These are phyloP conservation scores for Lagerstroemia speciosa DNA, from an alignment of 345 rosid genomes.

Conservation along the genomic window DNA sequence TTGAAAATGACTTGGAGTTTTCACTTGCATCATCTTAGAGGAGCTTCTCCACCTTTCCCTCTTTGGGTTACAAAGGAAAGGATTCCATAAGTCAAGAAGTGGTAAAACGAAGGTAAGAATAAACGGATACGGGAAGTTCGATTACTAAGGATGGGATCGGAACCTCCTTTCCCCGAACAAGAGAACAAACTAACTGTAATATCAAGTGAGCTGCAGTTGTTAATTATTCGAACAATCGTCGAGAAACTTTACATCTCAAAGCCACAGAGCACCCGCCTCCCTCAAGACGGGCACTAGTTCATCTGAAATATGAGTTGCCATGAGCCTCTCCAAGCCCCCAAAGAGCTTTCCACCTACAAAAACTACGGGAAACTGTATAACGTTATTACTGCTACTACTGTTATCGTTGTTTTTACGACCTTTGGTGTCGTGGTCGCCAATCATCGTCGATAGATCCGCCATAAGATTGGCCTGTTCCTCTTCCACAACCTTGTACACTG, in stretches of 20 bases:
- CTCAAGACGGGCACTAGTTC: constrained; percentile 79
- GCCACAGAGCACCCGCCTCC: constrained; percentile 76
- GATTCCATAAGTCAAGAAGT: too few species aligned
- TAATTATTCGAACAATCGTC: not conserved
- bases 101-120: too few species aligned
- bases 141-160: too few species aligned
- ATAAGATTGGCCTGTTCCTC: constrained; percentile 34
- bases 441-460: constrained; percentile 23
- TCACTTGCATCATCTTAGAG: too few species aligned
- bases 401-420: not conserved
- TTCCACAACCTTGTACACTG: constrained; percentile 51
- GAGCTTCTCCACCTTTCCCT: too few species aligned
- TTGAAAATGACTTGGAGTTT: too few species aligned
- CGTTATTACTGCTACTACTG: not conserved
- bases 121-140: too few species aligned
- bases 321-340: constrained; percentile 77
- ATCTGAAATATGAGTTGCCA: constrained; percentile 76
- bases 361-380: constrained; percentile 56
- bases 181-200: too few species aligned
- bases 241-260: constrained; percentile 22
- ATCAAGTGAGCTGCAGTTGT: too few species aligned
- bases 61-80: too few species aligned
- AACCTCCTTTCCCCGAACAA: too few species aligned
- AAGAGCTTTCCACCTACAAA: constrained; percentile 73
- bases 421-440: not conserved